Evolutionary conservation across 208 protist species (phyloP).

Genomic region (Crithidia expoeki): DNA sequence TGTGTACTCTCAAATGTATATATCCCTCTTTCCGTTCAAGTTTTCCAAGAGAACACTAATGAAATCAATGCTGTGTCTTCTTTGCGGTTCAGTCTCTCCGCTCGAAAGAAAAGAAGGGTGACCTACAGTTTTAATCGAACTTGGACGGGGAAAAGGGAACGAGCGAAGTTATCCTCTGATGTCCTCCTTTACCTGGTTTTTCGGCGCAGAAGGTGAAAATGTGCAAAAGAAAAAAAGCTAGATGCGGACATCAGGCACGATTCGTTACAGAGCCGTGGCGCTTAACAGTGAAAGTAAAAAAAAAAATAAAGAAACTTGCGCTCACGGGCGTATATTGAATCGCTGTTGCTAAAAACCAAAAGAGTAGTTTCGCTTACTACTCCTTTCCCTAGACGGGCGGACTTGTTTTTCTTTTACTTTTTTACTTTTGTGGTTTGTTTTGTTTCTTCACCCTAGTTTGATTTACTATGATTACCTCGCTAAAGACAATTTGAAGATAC

Average conservation of each 20-base stretch:
- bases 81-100: too few species aligned
- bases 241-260: constrained; percentile 4
- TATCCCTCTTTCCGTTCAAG: too few species aligned
- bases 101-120: too few species aligned
- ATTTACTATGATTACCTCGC: neutral
- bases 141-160: too few species aligned
- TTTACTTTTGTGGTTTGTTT: constrained; percentile 2
- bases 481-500: constrained; percentile 7
- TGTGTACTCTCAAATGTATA: too few species aligned
- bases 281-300: neutral
- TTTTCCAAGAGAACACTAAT: too few species aligned
- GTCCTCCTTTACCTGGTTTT: neutral
- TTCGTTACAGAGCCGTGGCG: neutral
- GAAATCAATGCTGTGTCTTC: too few species aligned
- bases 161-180: neutral
- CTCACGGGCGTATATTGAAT: neutral
- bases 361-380: neutral
- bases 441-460: neutral
- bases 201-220: neutral
- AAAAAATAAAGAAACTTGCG: neutral
- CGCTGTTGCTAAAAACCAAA: constrained; percentile 2
- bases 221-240: neutral
- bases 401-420: constrained; percentile 5
- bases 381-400: neutral
- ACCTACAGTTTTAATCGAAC: too few species aligned